Percentiles rank a stretch among this genome's conserved stretches.
phyloP scores from a whole-genome alignment of 805 yeast genomes.

The Cephaloascus albidus region DNA sequence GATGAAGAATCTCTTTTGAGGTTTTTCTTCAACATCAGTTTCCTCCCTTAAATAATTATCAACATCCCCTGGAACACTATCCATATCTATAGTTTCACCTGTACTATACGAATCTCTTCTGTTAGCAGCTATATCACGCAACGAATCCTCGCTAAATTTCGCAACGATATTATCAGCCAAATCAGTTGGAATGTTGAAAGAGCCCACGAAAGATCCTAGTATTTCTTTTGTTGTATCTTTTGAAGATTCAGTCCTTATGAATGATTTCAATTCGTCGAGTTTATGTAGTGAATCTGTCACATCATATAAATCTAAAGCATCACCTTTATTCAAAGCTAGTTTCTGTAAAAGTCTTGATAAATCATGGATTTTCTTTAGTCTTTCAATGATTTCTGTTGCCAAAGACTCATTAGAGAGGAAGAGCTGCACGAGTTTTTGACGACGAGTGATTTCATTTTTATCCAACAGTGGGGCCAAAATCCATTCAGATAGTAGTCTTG shows the following conservation, averaged over 20 bases:
- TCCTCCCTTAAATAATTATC: slow-evolving; percentile 8
- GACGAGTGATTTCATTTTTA: slow-evolving; percentile 36
- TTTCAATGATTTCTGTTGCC: slow-evolving; percentile 14
- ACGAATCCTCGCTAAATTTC: slow-evolving; percentile 29
- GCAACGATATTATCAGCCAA: slow-evolving; percentile 32
- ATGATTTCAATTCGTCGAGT: slow-evolving; percentile 1
- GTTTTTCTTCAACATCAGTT: slow-evolving; percentile 12
- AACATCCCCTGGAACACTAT: not conserved
- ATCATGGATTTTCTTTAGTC: slow-evolving; percentile 42
- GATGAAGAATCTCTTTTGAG: slow-evolving; percentile 7
- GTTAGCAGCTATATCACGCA: slow-evolving; percentile 5
- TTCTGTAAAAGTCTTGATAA: slow-evolving; percentile 52
- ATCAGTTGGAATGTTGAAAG: slow-evolving; percentile 25
- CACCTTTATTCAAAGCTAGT: slow-evolving; percentile 9
- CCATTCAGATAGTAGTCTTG: slow-evolving; percentile 77
- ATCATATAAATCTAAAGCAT: not conserved
- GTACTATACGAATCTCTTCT: slow-evolving; percentile 3
- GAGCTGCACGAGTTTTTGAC: slow-evolving; percentile 32
- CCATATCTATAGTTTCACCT: not conserved
- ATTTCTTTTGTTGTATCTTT: slow-evolving; percentile 13
- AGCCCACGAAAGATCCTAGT: slow-evolving; percentile 12
- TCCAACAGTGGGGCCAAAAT: slow-evolving; percentile 69
- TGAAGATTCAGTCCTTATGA: slow-evolving; percentile 15
- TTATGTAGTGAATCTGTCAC: not conserved
- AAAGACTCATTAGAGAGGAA: slow-evolving; percentile 15